Conservation (phyloP, 768 basidiomycete genomes). For the Ramaria sp. region DNA sequence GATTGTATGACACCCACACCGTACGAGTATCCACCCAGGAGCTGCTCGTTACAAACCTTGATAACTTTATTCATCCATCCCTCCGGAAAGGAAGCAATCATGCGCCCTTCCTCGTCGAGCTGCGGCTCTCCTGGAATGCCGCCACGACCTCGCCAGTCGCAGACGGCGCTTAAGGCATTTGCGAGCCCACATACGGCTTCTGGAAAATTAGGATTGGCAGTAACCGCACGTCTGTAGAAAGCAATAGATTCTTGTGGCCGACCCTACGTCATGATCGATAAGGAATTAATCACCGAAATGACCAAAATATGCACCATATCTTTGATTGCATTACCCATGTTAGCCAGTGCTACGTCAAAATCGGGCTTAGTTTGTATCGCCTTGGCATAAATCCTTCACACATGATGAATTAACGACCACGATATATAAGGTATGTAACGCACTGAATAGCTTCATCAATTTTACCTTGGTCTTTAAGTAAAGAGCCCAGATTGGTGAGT, state of each 20-base stretch:
- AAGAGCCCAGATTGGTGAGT: constrained; percentile 39
- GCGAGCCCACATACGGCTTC: constrained; percentile 41
- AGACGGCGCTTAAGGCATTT: constrained; percentile 34
- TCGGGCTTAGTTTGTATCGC: constrained; percentile 32
- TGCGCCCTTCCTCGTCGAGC: constrained; percentile 16
- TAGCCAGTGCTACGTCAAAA: constrained; percentile 41
- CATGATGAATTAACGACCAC: not conserved
- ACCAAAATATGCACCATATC: constrained; percentile 26
- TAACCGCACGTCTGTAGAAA: constrained; percentile 35
- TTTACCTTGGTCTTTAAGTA: constrained; percentile 38
- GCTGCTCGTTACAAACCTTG: constrained; percentile 27
- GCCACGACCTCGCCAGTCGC: constrained; percentile 34
- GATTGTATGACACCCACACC: constrained; percentile 21
- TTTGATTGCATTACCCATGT: constrained; percentile 41
- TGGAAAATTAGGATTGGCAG: constrained; percentile 31
- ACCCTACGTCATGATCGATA: constrained; percentile 19
- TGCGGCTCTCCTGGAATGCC: constrained; percentile 18
- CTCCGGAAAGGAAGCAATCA: constrained; percentile 11
- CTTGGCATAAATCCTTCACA: constrained; percentile 28
- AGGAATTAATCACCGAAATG: not conserved
- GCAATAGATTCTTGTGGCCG: constrained; percentile 32
- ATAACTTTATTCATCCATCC: constrained; percentile 29
- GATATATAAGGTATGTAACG: constrained; percentile 8
- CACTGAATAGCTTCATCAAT: constrained; percentile 32
- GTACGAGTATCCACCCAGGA: constrained; percentile 22